These are phyloP conservation scores for Raffaelea deltoideospora DNA, from an alignment of 2,329 filamentous ascomycete genomes.

Conservation along the genomic window DNA sequence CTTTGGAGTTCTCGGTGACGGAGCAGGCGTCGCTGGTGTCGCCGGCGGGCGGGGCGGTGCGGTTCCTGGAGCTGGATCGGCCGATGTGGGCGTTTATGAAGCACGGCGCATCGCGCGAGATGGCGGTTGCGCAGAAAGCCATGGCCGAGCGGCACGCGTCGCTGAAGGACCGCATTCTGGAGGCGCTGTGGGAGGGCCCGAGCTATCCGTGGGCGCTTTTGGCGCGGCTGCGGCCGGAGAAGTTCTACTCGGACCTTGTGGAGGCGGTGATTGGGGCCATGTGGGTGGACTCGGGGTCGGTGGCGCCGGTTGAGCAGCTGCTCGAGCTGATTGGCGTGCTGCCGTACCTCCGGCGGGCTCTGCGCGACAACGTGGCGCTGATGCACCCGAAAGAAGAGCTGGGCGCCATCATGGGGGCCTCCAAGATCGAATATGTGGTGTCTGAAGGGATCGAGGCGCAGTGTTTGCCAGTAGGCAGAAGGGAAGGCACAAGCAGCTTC, in stretches of 20 bases:
- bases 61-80: background rate
- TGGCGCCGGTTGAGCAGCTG: slow-evolving; percentile 44
- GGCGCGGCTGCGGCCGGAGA: slow-evolving; percentile 47
- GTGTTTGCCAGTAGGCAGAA: no score
- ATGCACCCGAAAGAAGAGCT: slow-evolving; percentile 55
- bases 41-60: background rate
- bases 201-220: slow-evolving; percentile 68
- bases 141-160: slow-evolving; percentile 28
- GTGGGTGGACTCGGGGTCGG: slow-evolving; percentile 61
- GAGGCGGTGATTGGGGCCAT: slow-evolving; percentile 71
- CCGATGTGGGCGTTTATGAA: slow-evolving; percentile 59
- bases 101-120: slow-evolving; percentile 27
- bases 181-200: slow-evolving; percentile 30
- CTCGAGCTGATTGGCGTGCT: slow-evolving; percentile 51
- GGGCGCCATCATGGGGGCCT: slow-evolving; percentile 36
- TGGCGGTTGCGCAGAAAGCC: slow-evolving; percentile 19
- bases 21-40: slow-evolving; percentile 11
- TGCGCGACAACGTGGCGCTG: slow-evolving; percentile 42
- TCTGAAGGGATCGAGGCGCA: no score
- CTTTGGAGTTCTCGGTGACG: slow-evolving; percentile 37
- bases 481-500: no score
- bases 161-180: slow-evolving; percentile 32
- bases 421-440: slow-evolving; percentile 38
- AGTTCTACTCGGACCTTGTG: slow-evolving; percentile 72
- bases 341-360: slow-evolving; percentile 41